Conservation (phyloP, 2,329 filamentous ascomycete species). For the Verticillium alfalfae region DNA sequence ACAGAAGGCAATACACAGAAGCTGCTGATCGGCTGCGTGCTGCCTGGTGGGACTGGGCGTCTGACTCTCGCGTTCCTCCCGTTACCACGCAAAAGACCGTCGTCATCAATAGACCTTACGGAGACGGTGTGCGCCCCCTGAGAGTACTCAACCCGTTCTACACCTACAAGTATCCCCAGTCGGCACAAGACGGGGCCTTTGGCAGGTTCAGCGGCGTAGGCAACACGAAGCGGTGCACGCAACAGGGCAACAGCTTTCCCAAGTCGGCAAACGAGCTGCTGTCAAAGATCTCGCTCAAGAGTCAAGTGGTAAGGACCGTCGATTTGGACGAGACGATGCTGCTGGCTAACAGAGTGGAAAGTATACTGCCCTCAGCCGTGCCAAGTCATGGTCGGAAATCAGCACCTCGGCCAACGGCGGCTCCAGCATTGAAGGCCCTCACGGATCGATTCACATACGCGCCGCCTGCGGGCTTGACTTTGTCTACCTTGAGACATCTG, state of each 20-base stretch:
- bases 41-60: slow-evolving; percentile 53
- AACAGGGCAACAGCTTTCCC: slow-evolving; percentile 25
- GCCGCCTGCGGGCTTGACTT: slow-evolving; percentile 30
- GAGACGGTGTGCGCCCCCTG: slow-evolving; percentile 16
- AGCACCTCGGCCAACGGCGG: slow-evolving; percentile 28
- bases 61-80: slow-evolving; percentile 32
- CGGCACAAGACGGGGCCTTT: slow-evolving; percentile 29
- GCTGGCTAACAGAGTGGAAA: slow-evolving; percentile 9
- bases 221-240: slow-evolving; percentile 7
- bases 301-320: slow-evolving; percentile 27
- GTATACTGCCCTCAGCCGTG: slow-evolving; percentile 36
- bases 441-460: slow-evolving; percentile 34
- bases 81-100: slow-evolving; percentile 28
- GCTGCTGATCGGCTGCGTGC: slow-evolving; percentile 41
- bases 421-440: slow-evolving; percentile 36
- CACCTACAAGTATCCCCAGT: slow-evolving; percentile 41
- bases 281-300: slow-evolving; percentile 24
- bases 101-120: slow-evolving; percentile 33
- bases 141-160: slow-evolving; percentile 46
- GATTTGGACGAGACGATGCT: background rate
- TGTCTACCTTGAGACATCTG: slow-evolving; percentile 30
- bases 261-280: slow-evolving; percentile 29
- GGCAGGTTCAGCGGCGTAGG: slow-evolving; percentile 17
- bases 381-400: slow-evolving; percentile 31
- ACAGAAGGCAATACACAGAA: slow-evolving; percentile 24